These are phyloP conservation scores for Nicotiana knightiana DNA, from an alignment of 257 asterid species.

Conservation along the genomic window DNA sequence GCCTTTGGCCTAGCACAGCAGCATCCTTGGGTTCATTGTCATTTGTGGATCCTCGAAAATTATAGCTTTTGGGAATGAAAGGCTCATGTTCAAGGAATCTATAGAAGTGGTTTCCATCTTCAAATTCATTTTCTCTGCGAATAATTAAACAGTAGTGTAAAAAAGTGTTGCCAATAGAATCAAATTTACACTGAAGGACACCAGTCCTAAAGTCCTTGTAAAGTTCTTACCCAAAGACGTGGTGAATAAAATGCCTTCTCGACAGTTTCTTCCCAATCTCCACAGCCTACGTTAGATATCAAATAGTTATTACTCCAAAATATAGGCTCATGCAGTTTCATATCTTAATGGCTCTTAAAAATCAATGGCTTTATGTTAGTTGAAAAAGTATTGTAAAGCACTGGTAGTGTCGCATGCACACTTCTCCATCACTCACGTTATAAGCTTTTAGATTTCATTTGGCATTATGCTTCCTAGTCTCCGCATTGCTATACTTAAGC, in stretches of 20 bases:
- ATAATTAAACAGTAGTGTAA: not conserved
- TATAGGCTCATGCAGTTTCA: not conserved
- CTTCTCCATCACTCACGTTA: not conserved
- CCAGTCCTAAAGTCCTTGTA: not conserved
- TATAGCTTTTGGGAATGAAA: constrained; percentile 72
- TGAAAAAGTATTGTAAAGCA: not conserved
- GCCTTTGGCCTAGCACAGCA: constrained; percentile 44
- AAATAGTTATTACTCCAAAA: not conserved
- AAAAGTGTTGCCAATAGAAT: not conserved
- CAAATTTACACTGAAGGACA: not conserved
- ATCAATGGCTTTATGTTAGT: not conserved
- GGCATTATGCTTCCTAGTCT: not conserved
- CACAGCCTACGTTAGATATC: constrained; percentile 45
- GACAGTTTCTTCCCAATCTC: constrained; percentile 80
- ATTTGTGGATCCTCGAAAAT: constrained; percentile 64
- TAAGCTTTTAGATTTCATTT: not conserved
- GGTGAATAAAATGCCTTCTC: constrained; percentile 74
- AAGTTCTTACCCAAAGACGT: constrained; percentile 70
- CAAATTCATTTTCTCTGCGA: constrained; percentile 75
- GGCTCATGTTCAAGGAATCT: constrained; percentile 89
- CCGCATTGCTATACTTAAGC: not conserved
- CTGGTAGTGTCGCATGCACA: not conserved
- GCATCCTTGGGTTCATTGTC: constrained; percentile 62
- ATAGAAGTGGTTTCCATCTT: constrained; percentile 79
- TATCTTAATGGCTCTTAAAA: not conserved